Conservation (phyloP, 495 filamentous ascomycete species). For the Hypoxylon perforatum region DNA sequence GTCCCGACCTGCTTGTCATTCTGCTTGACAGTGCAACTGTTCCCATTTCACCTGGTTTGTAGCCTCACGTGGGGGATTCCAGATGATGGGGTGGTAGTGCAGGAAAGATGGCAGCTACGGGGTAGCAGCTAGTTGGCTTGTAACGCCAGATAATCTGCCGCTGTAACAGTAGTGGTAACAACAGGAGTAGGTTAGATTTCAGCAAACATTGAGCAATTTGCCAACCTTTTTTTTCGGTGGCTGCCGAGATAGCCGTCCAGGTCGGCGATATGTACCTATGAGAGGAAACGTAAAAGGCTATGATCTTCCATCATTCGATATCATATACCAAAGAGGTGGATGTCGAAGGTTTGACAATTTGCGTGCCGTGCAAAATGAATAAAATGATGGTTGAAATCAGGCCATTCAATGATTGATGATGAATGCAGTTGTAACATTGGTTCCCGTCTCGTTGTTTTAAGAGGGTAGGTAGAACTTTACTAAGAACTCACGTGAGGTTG, state of each 20-base stretch:
- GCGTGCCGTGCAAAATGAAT: too few species aligned
- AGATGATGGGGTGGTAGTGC: conserved; percentile 19
- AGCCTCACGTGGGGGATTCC: conserved; percentile 37
- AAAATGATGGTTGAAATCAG: too few species aligned
- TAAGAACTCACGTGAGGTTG: too few species aligned
- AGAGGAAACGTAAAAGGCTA: background rate
- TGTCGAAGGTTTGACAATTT: too few species aligned
- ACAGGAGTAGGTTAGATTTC: background rate
- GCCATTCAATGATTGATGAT: too few species aligned
- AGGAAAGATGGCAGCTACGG: background rate
- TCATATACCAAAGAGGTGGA: too few species aligned
- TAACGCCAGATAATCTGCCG: background rate
- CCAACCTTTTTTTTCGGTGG: background rate
- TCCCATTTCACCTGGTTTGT: conserved; percentile 26
- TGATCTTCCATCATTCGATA: too few species aligned
- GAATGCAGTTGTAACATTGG: too few species aligned
- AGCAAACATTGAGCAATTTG: conserved; percentile 1
- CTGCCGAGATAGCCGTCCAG: background rate
- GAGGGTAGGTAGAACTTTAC: too few species aligned
- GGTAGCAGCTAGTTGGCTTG: conserved; percentile 10
- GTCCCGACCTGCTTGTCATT: conserved; percentile 27
- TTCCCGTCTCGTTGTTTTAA: too few species aligned
- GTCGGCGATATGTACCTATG: too few species aligned
- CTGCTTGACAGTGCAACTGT: conserved; percentile 4
- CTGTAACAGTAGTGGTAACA: background rate